These are phyloP conservation scores for Penicillium digitatum DNA, from an alignment of 2,329 filamentous ascomycete genomes.

Conservation along the genomic window DNA sequence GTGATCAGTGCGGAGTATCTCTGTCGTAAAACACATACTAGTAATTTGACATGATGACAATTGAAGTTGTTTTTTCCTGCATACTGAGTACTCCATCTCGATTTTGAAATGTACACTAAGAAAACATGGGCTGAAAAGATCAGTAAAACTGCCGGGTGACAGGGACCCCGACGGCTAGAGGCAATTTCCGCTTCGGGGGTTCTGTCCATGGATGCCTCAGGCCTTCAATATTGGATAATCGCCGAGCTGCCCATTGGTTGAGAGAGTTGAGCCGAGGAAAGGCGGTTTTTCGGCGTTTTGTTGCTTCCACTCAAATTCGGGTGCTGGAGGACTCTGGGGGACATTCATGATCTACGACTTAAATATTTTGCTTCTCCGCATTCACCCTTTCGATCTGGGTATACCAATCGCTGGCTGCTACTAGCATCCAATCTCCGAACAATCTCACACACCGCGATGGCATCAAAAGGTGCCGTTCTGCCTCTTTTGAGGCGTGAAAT, in stretches of 20 bases:
- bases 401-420: constrained; percentile 17
- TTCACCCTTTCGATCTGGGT: constrained; percentile 2
- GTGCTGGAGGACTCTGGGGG: constrained; percentile 20
- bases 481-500: constrained; percentile 44
- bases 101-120: not conserved
- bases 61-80: not conserved
- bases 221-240: constrained; percentile 24
- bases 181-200: not conserved
- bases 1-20: not conserved
- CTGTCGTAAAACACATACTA: not conserved
- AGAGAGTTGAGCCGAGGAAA: constrained; percentile 18
- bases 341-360: not conserved
- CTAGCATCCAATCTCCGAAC: constrained; percentile 6
- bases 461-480: constrained; percentile 39
- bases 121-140: not conserved
- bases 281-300: constrained; percentile 26
- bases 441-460: constrained; percentile 29
- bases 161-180: not conserved
- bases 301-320: constrained; percentile 22
- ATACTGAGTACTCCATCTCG: not conserved
- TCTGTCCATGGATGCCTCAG: not conserved
- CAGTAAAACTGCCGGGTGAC: not conserved
- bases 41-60: not conserved
- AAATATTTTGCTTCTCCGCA: constrained; percentile 5
- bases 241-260: constrained; percentile 27